Conservation (phyloP, 2,329 filamentous ascomycete species). For the Microdochium paspali region DNA sequence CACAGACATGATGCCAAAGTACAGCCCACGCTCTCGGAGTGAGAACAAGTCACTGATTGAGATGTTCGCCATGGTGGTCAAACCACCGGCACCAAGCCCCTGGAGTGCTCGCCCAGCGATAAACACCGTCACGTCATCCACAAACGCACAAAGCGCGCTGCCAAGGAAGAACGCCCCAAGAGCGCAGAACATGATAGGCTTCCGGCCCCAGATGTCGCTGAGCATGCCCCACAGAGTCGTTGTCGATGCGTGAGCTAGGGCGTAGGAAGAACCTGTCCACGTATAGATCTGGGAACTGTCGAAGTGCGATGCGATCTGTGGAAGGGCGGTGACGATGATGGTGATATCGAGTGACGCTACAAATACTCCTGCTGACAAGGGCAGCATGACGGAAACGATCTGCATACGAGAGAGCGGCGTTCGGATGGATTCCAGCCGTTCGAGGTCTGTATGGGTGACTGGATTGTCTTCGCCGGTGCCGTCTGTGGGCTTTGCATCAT, state of each 20-base stretch:
- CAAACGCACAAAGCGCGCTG: slow-evolving; percentile 18
- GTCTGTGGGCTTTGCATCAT: neutral
- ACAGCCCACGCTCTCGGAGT: slow-evolving; percentile 15
- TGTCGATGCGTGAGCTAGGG: slow-evolving; percentile 47
- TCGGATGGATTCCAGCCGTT: neutral
- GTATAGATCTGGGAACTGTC: slow-evolving; percentile 48
- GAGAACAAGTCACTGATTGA: slow-evolving; percentile 22
- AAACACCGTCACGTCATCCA: slow-evolving; percentile 19
- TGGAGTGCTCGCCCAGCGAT: slow-evolving; percentile 17
- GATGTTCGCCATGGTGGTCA: slow-evolving; percentile 21
- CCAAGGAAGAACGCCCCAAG: slow-evolving; percentile 21
- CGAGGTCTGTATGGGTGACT: neutral
- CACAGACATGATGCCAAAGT: slow-evolving; percentile 45
- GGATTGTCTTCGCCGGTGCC: neutral
- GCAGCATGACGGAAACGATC: neutral
- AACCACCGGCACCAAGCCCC: slow-evolving; percentile 20
- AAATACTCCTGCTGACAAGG: neutral
- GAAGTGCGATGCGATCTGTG: slow-evolving; percentile 34
- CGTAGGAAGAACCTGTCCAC: slow-evolving; percentile 55
- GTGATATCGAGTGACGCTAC: slow-evolving; percentile 12
- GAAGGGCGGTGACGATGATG: slow-evolving; percentile 36
- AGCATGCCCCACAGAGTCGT: slow-evolving; percentile 47
- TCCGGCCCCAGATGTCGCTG: slow-evolving; percentile 27
- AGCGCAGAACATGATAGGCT: slow-evolving; percentile 22
- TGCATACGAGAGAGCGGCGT: neutral